phyloP scores from a whole-genome alignment of 2,329 filamentous ascomycete genomes.

The Ophiostoma sp. region DNA sequence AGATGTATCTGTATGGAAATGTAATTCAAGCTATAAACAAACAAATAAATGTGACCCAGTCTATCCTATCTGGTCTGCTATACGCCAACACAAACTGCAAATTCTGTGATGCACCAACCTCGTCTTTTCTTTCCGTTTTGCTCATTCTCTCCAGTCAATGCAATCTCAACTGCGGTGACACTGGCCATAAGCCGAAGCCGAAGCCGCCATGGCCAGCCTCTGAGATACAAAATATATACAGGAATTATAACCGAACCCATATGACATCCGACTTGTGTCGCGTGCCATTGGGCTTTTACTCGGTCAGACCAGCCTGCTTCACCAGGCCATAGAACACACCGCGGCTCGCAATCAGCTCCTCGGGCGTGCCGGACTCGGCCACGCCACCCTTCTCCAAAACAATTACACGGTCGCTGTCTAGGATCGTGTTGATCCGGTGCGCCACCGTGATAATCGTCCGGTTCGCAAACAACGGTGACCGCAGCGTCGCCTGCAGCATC shows the following conservation, averaged over 20 bases:
- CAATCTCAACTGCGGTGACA: not conserved
- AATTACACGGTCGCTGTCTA: constrained; percentile 82
- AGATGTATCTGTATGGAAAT: not conserved
- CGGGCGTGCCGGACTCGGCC: constrained; percentile 85
- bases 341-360: constrained; percentile 66
- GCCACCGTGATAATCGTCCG: constrained; percentile 97
- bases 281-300: constrained; percentile 29
- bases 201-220: not conserved
- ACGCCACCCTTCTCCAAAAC: constrained; percentile 88
- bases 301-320: constrained; percentile 74
- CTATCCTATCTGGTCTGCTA: constrained; percentile 19
- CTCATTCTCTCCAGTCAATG: not conserved
- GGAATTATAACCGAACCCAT: not conserved
- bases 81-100: constrained; percentile 14
- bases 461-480: constrained; percentile 69
- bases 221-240: not conserved
- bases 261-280: not conserved
- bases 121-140: not conserved
- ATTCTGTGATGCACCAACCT: not conserved
- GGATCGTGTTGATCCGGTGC: constrained; percentile 95
- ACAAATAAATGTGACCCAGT: constrained; percentile 8
- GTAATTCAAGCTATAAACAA: not conserved
- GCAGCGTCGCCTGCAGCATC: constrained; percentile 59
- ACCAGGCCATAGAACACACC: constrained; percentile 87
- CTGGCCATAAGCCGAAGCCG: not conserved